Conservation (phyloP, 495 filamentous ascomycete genomes). For the Neurospora sp. region DNA sequence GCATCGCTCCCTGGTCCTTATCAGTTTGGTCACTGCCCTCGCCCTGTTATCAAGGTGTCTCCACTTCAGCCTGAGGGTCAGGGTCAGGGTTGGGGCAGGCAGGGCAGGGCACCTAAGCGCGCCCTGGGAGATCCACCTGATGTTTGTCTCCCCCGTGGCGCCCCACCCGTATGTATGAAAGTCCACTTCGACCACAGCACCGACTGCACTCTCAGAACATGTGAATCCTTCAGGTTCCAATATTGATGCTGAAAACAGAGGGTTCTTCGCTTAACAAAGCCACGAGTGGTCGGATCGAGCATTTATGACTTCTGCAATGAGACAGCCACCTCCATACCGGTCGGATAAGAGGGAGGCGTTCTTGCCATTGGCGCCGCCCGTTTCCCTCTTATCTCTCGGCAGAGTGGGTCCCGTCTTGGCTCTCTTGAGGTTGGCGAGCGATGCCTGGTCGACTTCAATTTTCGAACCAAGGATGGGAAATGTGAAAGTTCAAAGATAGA, state of each 20-base stretch:
- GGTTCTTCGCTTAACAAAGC: background rate
- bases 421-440: background rate
- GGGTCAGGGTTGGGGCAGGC: background rate
- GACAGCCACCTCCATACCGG: background rate
- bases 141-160: background rate
- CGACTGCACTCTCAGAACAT: background rate
- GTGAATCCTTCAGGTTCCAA: background rate
- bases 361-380: background rate
- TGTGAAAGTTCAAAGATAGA: background rate
- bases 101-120: background rate
- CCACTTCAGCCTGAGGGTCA: background rate
- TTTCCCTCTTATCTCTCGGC: constrained; percentile 8
- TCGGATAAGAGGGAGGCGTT: background rate
- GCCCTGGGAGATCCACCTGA: background rate
- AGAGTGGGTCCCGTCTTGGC: constrained; percentile 1
- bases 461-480: background rate
- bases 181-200: background rate
- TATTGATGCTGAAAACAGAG: background rate
- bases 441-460: background rate
- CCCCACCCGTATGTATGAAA: background rate
- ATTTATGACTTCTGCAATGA: background rate
- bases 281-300: background rate
- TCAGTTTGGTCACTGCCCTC: background rate
- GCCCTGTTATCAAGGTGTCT: too few relatives aligned
- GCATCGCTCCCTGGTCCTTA: background rate